Evolutionary conservation across 495 filamentous ascomycete species (phyloP).

Genomic region (Penicillium soppii): DNA sequence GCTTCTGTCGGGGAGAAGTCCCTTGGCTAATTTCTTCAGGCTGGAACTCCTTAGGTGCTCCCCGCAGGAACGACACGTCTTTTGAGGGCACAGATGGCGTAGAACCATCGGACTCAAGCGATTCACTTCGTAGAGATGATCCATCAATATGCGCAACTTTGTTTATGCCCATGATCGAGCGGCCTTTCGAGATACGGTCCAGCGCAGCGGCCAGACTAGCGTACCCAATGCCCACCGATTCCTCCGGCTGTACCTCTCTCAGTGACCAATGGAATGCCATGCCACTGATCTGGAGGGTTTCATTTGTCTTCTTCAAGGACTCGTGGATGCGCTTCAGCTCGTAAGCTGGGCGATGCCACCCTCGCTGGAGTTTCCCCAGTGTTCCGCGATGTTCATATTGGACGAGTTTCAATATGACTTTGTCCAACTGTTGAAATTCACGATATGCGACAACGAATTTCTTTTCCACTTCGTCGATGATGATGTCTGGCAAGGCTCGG

Average conservation of each 20-base stretch:
- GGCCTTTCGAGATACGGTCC: conserved; percentile 24
- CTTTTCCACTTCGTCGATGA: conserved; percentile 49
- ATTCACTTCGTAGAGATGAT: conserved; percentile 6
- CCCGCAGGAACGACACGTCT: too few relatives aligned
- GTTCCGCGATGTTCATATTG: conserved; percentile 48
- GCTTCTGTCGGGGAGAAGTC: too few relatives aligned
- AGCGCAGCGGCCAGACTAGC: conserved; percentile 24
- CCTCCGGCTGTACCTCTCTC: conserved; percentile 17
- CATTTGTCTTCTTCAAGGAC: conserved; percentile 20
- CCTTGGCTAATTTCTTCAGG: background rate
- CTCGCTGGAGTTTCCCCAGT: conserved; percentile 48
- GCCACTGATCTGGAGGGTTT: conserved; percentile 24
- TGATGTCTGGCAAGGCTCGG: conserved; percentile 44
- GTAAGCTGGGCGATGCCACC: conserved; percentile 37
- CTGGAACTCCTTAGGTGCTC: too few relatives aligned
- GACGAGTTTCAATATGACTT: conserved; percentile 46
- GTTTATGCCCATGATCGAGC: conserved; percentile 22
- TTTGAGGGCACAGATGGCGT: conserved; percentile 21
- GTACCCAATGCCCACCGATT: conserved; percentile 25
- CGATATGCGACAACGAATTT: conserved; percentile 43
- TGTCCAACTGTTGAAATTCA: conserved; percentile 51
- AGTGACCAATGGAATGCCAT: conserved; percentile 28
- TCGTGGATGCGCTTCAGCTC: conserved; percentile 24
- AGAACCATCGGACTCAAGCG: background rate
- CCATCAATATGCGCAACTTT: conserved; percentile 10